phyloP scores from a whole-genome alignment of 139 green algal genomes.

The Ostreobium quekettii region DNA sequence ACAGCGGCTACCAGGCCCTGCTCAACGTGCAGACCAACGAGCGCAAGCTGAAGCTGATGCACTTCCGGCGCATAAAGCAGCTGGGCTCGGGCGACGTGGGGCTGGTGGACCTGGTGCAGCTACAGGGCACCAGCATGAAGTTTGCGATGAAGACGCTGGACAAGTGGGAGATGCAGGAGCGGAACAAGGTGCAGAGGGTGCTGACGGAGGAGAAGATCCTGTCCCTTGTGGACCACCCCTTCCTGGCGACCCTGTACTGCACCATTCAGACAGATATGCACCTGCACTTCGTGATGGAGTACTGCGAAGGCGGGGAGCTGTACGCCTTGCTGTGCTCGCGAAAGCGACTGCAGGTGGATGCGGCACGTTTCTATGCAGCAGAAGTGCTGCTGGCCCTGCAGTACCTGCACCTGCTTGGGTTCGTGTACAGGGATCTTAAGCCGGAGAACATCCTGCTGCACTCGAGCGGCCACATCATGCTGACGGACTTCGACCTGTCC shows the following conservation, averaged over 20 bases:
- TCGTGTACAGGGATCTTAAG: conserved; percentile 97
- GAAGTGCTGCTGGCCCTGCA: conserved; percentile 95
- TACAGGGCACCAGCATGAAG: conserved; percentile 60
- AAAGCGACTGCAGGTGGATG: conserved; percentile 66
- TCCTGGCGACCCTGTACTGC: conserved; percentile 88
- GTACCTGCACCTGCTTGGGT: conserved; percentile 94
- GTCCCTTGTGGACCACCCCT: conserved; percentile 84
- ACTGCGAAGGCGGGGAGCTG: conserved; percentile 61
- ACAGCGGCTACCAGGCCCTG: conserved; percentile 44
- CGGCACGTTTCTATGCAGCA: conserved; percentile 71
- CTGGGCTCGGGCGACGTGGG: conserved; percentile 83
- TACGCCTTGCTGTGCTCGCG: conserved; percentile 60
- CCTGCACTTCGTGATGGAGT: conserved; percentile 82
- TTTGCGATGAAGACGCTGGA: conserved; percentile 93
- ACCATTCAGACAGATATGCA: conserved; percentile 86
- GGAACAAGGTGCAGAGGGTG: conserved; percentile 91
- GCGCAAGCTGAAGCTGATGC: conserved; percentile 63
- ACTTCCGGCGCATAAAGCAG: conserved; percentile 83
- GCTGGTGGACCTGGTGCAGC: conserved; percentile 87
- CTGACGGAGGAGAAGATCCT: conserved; percentile 87
- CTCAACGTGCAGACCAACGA: conserved; percentile 37
- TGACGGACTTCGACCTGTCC: conserved; percentile 97
- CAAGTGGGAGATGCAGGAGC: conserved; percentile 96
- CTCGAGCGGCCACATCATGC: conserved; percentile 76
- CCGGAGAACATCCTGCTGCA: conserved; percentile 97